Base-by-base conservation (phyloP, 129 eudicot genomes). In the Artemisia tridentata region DNA sequence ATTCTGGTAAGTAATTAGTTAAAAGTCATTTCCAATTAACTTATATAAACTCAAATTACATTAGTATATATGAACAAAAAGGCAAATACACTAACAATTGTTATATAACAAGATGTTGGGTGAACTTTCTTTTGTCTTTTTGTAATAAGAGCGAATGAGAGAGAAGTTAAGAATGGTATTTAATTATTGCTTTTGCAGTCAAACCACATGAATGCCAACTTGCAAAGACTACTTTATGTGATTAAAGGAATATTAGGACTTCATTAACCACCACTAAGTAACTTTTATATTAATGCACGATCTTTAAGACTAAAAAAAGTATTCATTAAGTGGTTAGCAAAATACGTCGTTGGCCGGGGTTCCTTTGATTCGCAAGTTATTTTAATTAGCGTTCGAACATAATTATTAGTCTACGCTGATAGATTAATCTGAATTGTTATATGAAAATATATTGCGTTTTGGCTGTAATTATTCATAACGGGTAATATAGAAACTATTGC, bases 1-100 rank as follows among this genome's bases (percentile, higher is more conserved):
- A 95, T 71, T 90, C 99, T 3, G 97, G 99, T 95, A 56, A 70
- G 75, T 77, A 8, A 0, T 5, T 1, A n/a, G 8, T 13, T 34
- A 2, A 27, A 23, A 41, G 9, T 38, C 3, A 18, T n/a, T 16
- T 18, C 34, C 3, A 10, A 56, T 21, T 25, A 43, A 23, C 18
- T 16, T 66, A 19, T 31, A 27, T 27, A 27, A 27, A 27, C 31
- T 27, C 31, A 27, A 27, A 27, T 27, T 27, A 27, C 31, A 27
- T 0, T 27, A 27, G 31, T 27, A 27, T 27, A 27, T 27, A 27
- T 27, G 31, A 27, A 27, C 31, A 27, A 27, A 27, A 27, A 27
- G 31, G 31, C 31, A 4, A 27, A 3, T 27, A 27, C 31, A 27
- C 31, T 27, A 27, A 27, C 31, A 5, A 27, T 27, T 27, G 31